phyloP scores from a whole-genome alignment of 352 stramenopile genomes.

The Phytophthora capsici region DNA sequence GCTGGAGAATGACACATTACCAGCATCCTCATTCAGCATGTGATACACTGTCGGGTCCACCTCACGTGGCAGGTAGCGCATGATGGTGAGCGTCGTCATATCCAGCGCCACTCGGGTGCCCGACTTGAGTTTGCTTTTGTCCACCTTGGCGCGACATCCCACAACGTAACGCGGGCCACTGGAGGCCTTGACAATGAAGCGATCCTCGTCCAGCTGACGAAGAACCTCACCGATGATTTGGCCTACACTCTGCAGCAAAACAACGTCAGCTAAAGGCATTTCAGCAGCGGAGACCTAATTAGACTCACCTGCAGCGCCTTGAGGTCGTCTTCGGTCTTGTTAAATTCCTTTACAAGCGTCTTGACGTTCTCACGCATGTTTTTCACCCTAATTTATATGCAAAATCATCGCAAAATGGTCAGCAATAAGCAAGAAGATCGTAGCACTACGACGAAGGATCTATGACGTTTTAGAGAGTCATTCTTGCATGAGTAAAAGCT shows the following conservation, averaged over 20 bases:
- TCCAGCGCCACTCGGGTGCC: constrained; percentile 98
- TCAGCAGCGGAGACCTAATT: not conserved
- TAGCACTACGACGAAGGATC: not conserved
- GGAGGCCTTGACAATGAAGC: constrained; percentile 99
- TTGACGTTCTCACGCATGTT: constrained; percentile 97
- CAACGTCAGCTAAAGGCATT: constrained; percentile 5
- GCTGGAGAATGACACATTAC: constrained; percentile 96
- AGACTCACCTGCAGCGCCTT: constrained; percentile 88
- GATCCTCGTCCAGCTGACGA: constrained; percentile 97
- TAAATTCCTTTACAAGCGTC: constrained; percentile 95
- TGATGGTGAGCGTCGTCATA: constrained; percentile 99
- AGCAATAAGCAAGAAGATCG: constrained; percentile 23
- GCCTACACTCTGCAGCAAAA: constrained; percentile 92
- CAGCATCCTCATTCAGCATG: constrained; percentile 99
- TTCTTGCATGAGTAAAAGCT: constrained; percentile 7
- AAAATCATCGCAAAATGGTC: constrained; percentile 11
- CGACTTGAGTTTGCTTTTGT: constrained; percentile 96
- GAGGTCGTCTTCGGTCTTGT: constrained; percentile 99
- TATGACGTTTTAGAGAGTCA: not conserved
- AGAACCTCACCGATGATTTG: constrained; percentile 99
- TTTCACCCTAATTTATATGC: constrained; percentile 86
- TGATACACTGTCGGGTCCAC: constrained; percentile 99
- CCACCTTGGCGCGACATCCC: constrained; percentile 94
- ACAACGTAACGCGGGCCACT: constrained; percentile 99
- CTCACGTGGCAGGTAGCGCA: constrained; percentile 97